A percentile compares a stretch with the other conserved stretches of the same genome.
phyloP scores from a whole-genome alignment of 495 filamentous ascomycete genomes.

The Bryoglossum gracile region DNA sequence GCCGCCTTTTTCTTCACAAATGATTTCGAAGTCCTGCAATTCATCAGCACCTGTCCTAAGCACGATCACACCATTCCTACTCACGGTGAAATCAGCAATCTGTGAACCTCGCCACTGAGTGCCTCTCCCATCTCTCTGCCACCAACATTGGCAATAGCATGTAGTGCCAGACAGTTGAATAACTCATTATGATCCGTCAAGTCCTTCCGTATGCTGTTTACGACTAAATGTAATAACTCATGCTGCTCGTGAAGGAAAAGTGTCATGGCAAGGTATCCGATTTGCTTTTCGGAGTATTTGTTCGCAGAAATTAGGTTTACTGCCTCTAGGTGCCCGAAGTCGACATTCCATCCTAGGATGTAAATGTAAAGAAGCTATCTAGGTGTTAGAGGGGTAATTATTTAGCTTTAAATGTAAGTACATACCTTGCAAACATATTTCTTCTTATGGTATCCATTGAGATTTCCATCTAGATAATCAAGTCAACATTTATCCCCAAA shows the following conservation, averaged over 20 bases:
- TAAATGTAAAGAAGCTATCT: slow-evolving; percentile 92
- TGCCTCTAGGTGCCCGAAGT: slow-evolving; percentile 97
- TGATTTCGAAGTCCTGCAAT: slow-evolving; percentile 76
- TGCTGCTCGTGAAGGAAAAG: slow-evolving; percentile 96
- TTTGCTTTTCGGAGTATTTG: slow-evolving; percentile 99
- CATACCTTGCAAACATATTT: slow-evolving; percentile 98
- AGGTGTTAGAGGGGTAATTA: slow-evolving; percentile 24
- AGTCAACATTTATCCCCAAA: neutral
- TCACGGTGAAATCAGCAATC: slow-evolving; percentile 91
- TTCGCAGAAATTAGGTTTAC: slow-evolving; percentile 94
- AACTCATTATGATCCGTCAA: slow-evolving; percentile 90
- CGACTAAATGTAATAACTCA: slow-evolving; percentile 89
- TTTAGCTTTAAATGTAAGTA: neutral
- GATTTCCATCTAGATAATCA: slow-evolving; percentile 56
- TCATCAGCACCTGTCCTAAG: neutral
- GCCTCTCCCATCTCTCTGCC: slow-evolving; percentile 96
- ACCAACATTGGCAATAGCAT: slow-evolving; percentile 97
- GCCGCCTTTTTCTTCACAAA: slow-evolving; percentile 99
- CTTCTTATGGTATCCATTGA: slow-evolving; percentile 98
- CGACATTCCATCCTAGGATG: slow-evolving; percentile 98
- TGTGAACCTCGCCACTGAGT: slow-evolving; percentile 85
- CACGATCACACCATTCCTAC: slow-evolving; percentile 27
- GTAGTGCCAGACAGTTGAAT: slow-evolving; percentile 94
- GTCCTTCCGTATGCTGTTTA: slow-evolving; percentile 98
- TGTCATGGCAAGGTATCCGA: slow-evolving; percentile 96